Base-by-base conservation (phyloP, 371 early-diverging fungal genomes). In the Homolaphlyctis polyrhiza region DNA sequence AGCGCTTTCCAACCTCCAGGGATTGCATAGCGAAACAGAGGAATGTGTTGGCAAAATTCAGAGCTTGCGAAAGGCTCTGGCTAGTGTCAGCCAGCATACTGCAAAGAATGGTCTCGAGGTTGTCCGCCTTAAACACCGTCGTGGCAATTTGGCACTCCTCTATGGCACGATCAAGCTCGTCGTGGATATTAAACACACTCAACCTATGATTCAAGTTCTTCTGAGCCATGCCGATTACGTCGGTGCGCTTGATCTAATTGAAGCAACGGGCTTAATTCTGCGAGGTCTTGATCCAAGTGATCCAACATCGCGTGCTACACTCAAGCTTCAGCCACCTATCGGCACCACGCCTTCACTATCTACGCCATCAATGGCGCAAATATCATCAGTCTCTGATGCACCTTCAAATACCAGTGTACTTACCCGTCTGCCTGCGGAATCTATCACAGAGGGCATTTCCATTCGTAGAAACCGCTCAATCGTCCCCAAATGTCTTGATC, bases 1-100 rank as follows among this genome's bases (percentile, higher is more conserved):
- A 35, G 96, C 96, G 0, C 78, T 97, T 1, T 88, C 92, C 13
- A 94, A 93, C 65, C 79, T 97, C 29, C 91, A 95, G 69, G 89
- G 88, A 1, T 73, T 97, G 47, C 93, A 97, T 66, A 84, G 85
- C 2, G 93, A 96, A 63, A 96, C 95, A 0, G 73, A 88, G 34
- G 82, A 86, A 14, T 95, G 95, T 66, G 87, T 95, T 1, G 75
- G 79, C 0, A 89, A 96, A 63, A 93, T 96, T 35, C 81, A 89
- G 51, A 76, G 73, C 0, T 80, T 96, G 52, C 84, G 92, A 14
- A 76, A 78, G 33, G 83, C 86, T 48, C 75, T 97, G 73, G 52
- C 45, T 0, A 69, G 78, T 35, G 79, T 92, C 4, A 86, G 90
- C 16, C 67, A 81, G 21, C 73, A 81, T 0, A 88, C 87, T 67